A percentile compares a stretch with the other conserved stretches of the same genome.
These are phyloP conservation scores for Rhamnella rubrinervis DNA, from an alignment of 331 rosid genomes.

Conservation along the genomic window DNA sequence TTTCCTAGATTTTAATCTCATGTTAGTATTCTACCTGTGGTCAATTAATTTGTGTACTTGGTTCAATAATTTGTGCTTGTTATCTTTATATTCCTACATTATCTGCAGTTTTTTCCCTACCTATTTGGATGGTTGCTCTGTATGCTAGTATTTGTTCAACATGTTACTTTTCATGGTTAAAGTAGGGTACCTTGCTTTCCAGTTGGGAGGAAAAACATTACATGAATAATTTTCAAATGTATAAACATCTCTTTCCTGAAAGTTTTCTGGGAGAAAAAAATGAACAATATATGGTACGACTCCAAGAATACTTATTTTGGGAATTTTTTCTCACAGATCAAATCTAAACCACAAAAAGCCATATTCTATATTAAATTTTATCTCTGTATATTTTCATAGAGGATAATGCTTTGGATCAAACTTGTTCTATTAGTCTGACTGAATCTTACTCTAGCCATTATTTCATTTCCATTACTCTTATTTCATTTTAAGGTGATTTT, in stretches of 20 bases:
- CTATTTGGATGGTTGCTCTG: neutral
- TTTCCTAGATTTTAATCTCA: too few species aligned
- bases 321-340: neutral
- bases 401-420: neutral
- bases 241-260: too few species aligned
- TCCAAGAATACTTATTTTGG: neutral
- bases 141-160: neutral
- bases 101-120: neutral
- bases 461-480: slow-evolving; percentile 6
- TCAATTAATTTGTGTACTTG: too few species aligned
- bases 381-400: too few species aligned
- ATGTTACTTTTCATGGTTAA: neutral
- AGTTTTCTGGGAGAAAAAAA: too few species aligned
- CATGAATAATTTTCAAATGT: too few species aligned
- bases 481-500: neutral
- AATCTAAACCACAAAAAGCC: too few species aligned
- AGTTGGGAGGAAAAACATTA: neutral
- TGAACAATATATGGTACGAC: too few species aligned
- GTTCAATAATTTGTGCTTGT: neutral
- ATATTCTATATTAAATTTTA: too few species aligned
- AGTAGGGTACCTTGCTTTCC: neutral
- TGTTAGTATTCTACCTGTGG: too few species aligned
- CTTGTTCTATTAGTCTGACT: slow-evolving; percentile 15
- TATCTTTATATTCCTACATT: neutral
- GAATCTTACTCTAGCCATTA: neutral